Evolutionary conservation across 352 stramenopile genomes (phyloP).

Genomic region (Globisporangium megalacanthum): DNA sequence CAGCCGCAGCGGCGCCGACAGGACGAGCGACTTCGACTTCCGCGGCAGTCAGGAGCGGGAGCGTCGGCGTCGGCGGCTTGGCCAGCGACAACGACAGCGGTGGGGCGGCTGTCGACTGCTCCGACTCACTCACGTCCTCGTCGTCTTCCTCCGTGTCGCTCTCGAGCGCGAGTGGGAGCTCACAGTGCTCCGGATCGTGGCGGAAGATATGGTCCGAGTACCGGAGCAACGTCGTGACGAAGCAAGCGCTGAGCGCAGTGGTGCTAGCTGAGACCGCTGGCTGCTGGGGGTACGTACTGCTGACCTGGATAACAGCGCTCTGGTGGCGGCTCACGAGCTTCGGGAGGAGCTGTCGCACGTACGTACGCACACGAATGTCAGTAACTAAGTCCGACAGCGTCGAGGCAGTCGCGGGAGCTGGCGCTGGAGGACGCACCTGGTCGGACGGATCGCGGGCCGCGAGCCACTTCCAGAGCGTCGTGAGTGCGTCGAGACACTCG

Average conservation of each 20-base stretch:
- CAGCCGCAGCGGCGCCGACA: neutral
- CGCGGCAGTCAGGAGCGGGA: conserved; percentile 9
- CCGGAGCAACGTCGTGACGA: conserved; percentile 45
- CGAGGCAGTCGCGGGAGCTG: neutral
- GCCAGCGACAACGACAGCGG: neutral
- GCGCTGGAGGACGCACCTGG: conserved; percentile 19
- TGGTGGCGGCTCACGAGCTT: conserved; percentile 36
- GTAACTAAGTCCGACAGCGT: too few relatives aligned
- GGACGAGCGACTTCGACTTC: conserved; percentile 8
- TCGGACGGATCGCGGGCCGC: conserved; percentile 28
- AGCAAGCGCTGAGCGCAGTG: conserved; percentile 37
- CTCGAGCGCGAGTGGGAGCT: conserved; percentile 28
- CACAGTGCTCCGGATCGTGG: conserved; percentile 35
- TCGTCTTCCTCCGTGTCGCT: conserved; percentile 65
- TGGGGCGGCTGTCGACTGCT: neutral
- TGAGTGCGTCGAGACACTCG: conserved; percentile 66
- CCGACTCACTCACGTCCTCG: conserved; percentile 19
- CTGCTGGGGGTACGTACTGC: conserved; percentile 10
- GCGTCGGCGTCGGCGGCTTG: conserved; percentile 9
- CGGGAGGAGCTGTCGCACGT: conserved; percentile 24
- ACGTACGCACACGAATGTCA: neutral
- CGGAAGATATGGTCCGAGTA: conserved; percentile 73
- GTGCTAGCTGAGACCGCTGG: neutral
- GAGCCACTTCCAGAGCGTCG: conserved; percentile 47
- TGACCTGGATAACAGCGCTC: conserved; percentile 34